A percentile compares a stretch with the other conserved stretches of the same genome.
phyloP scores from a whole-genome alignment of 441 rosid genomes.

The Populus tomentosa region DNA sequence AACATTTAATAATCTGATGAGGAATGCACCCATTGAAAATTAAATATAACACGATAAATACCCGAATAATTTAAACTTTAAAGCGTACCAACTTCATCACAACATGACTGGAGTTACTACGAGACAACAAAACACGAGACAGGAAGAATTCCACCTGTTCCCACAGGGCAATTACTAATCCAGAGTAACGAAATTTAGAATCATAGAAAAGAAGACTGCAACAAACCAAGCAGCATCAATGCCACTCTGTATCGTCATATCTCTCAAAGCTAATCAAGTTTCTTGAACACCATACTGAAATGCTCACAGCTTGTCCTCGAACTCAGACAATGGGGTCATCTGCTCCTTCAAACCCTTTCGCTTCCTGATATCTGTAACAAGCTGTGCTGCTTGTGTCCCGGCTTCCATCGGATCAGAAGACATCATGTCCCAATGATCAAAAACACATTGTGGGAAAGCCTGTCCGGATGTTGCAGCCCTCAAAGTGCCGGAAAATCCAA shows the following conservation, averaged over 20 bases:
- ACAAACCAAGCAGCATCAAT: neutral
- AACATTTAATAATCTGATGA: no score
- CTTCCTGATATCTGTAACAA: conserved; percentile 42
- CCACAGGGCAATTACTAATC: neutral
- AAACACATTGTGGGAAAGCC: conserved; percentile 42
- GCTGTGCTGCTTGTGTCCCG: conserved; percentile 34
- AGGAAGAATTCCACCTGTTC: neutral
- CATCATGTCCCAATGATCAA: conserved; percentile 50
- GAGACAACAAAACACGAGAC: neutral
- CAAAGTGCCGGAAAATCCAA: conserved; percentile 31
- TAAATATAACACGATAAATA: neutral
- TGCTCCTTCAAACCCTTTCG: conserved; percentile 55
- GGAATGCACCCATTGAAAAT: no score
- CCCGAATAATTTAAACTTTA: no score
- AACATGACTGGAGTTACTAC: neutral
- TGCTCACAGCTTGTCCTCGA: conserved; percentile 37
- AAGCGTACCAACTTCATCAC: neutral
- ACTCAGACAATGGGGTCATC: conserved; percentile 41
- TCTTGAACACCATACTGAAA: neutral
- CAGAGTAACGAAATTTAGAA: neutral
- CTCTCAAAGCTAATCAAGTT: neutral
- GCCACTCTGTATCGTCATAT: neutral
- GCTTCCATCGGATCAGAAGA: conserved; percentile 43
- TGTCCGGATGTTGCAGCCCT: conserved; percentile 46
- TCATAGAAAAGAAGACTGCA: neutral